Evolutionary conservation across 2,329 filamentous ascomycete species (phyloP), one percentile per base, ranked within the genome.

Genomic region (Parasarocladium wereldwijsianum): DNA sequence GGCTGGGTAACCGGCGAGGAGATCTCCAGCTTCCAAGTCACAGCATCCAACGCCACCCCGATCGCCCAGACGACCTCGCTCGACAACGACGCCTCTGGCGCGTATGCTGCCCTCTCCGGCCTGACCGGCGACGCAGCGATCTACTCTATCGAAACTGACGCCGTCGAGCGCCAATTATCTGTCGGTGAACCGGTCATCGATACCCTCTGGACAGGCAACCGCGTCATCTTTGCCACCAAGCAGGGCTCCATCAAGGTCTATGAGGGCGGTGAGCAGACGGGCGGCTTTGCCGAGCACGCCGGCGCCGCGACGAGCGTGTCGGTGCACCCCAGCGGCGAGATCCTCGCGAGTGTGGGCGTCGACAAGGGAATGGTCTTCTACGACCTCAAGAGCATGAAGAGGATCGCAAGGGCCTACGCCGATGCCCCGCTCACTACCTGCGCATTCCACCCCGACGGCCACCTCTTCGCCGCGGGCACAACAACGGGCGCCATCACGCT

Each of bases 361-460:
- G 90, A 98, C 52, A 94, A 93, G 69, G 87, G 80, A 52, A 85
- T 93, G 46, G 72, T 86, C 2, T 72, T 96, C 37, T 94, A 96
- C 53, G 84, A 96, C 40, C 54, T 94, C 22, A 53, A 64, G 13
- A 64, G 62, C 4, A 63, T 73, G 46, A 70, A 74, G 44, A 70
- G 75, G 16, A 71, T 86, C 26, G 79, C 76, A 32, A 83, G 87
- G 41, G 71, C 86, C 24, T 90, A 78, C 50, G 79, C 76, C 15
- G 77, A 87, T 52, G 68, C 79, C 38, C 82, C 76, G 36, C 61
- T 93, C 26, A 81, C 79, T 2, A 70, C 76, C 29, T 80, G 76
- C 38, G 71, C 78, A 19, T 96, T 98, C 66, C 90, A 98, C 50
- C 90, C 92, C 6, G 90, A 98, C 47, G 90, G 90, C n/a, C 83